Evolutionary conservation across 805 yeast species (phyloP).

Genomic region (Suhomyces kilbournensis): DNA sequence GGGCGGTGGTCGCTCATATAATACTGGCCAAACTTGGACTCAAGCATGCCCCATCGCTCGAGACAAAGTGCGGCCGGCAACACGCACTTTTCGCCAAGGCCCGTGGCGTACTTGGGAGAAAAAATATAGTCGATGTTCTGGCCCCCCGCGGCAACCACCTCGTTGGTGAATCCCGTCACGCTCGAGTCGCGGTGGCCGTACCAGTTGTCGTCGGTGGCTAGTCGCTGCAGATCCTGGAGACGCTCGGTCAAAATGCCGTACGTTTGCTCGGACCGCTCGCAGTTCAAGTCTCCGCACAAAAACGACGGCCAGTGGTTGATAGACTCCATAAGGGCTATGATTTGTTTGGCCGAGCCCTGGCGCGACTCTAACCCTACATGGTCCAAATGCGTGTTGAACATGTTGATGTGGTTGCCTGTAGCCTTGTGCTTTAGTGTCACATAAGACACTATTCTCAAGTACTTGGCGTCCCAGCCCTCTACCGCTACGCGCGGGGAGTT

Average conservation of each 20-base stretch:
- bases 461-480: conserved; percentile 21
- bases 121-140: conserved; percentile 34
- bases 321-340: conserved; percentile 7
- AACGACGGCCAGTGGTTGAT: conserved; percentile 31
- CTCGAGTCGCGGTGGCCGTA: conserved; percentile 30
- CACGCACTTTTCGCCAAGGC: conserved; percentile 14
- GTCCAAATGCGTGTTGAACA: conserved; percentile 20
- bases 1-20: conserved; percentile 40
- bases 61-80: conserved; percentile 13
- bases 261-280: conserved; percentile 20
- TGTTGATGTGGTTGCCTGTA: conserved; percentile 13
- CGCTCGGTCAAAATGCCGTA: conserved; percentile 11
- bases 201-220: conserved; percentile 19
- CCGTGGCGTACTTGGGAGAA: conserved; percentile 21
- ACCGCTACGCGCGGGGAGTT: conserved; percentile 4
- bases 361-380: conserved; percentile 14
- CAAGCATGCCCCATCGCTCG: conserved; percentile 28
- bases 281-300: conserved; percentile 29
- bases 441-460: conserved; percentile 15
- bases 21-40: conserved; percentile 29
- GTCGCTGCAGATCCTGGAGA: conserved; percentile 17
- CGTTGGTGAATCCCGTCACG: conserved; percentile 33
- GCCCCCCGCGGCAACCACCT: conserved; percentile 21
- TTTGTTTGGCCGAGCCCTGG: conserved; percentile 9
- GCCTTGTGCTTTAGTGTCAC: conserved; percentile 14